Base-by-base conservation (phyloP, 2,329 filamentous ascomycete species). In the Aspergillus sp. region DNA sequence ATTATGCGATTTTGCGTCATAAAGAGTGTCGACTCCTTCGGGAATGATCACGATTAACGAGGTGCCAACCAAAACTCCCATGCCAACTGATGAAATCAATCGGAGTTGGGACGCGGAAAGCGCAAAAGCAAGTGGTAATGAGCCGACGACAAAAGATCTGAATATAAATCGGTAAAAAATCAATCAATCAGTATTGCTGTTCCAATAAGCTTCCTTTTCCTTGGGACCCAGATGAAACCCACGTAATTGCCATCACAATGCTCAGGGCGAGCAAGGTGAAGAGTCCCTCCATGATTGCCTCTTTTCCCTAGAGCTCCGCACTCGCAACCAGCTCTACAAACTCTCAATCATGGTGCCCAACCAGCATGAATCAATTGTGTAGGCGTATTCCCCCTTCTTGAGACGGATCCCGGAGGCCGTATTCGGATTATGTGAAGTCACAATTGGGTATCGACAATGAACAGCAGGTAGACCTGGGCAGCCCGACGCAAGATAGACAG, bases 1-100 rank as follows among this genome's bases (percentile, higher is more conserved):
- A 41, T 57, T 59, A 29, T 59, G 48, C 12, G 61, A 52, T 43
- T 60, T 68, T 34, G 79, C 75, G 56, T 72, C 82, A 57, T 93
- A 88, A 48, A 96, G 78, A 3, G 93, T 91, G 64, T 96, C 90
- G 49, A 97, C 84, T 34, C 93, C 93, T 68, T 98, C 93, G 1
- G 93, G 93, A 59, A 98, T 95, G 62, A 98, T 97, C 30, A 98
- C 89, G 54, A 97, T 91, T 54, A 98, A 78, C 1, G 91, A 91
- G 29, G 93, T 97, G 33, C 93, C 93, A 10, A 98, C 90, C 6
- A 98, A 75, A 44, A 98, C 86, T 40, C 93, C 93, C 67, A 95
- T 88, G 45, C 93, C 93, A 64, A 97, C 80, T 48, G 89, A 90
- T 26, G 91, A 94, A 63, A 97, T 86, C 43, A 95, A 74, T 62